Percentiles rank a stretch among this genome's conserved stretches.
Evolutionary conservation across 192 early-diverging fungal species (phyloP).

Genomic region (Coemansia sp.): DNA sequence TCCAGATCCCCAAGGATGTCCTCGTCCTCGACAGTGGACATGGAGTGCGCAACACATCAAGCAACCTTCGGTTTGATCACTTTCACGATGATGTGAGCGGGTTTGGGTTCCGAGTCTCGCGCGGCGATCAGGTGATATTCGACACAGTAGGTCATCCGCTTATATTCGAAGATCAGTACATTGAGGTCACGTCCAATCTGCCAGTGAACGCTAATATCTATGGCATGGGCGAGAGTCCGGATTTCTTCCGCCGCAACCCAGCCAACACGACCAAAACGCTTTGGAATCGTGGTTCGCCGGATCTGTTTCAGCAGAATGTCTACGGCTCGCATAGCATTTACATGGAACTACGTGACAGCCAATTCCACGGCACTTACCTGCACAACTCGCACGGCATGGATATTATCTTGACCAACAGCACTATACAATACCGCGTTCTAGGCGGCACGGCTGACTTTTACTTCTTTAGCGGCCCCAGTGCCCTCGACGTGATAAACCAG

Average conservation of each 20-base stretch:
- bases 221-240: conserved; percentile 64
- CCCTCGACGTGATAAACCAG: conserved; percentile 46
- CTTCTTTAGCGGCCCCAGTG: conserved; percentile 59
- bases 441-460: conserved; percentile 69
- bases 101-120: conserved; percentile 39
- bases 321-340: conserved; percentile 69
- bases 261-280: conserved; percentile 40
- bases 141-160: conserved; percentile 44
- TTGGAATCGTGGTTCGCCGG: conserved; percentile 52
- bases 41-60: conserved; percentile 3
- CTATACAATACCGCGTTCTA: conserved; percentile 63
- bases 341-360: conserved; percentile 59
- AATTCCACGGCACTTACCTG: conserved; percentile 58
- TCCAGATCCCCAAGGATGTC: conserved; percentile 44
- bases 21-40: conserved; percentile 19
- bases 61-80: conserved; percentile 15
- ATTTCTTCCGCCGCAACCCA: conserved; percentile 55
- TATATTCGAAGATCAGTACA: conserved; percentile 67
- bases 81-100: conserved; percentile 12
- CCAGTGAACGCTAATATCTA: conserved; percentile 64
- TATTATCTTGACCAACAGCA: conserved; percentile 48
- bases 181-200: conserved; percentile 61
- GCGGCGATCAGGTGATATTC: conserved; percentile 28
- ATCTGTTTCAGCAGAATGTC: conserved; percentile 54
- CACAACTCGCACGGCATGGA: conserved; percentile 73